Evolutionary conservation across 495 filamentous ascomycete species (phyloP).

Genomic region (Hypomontagnella monticulosa): DNA sequence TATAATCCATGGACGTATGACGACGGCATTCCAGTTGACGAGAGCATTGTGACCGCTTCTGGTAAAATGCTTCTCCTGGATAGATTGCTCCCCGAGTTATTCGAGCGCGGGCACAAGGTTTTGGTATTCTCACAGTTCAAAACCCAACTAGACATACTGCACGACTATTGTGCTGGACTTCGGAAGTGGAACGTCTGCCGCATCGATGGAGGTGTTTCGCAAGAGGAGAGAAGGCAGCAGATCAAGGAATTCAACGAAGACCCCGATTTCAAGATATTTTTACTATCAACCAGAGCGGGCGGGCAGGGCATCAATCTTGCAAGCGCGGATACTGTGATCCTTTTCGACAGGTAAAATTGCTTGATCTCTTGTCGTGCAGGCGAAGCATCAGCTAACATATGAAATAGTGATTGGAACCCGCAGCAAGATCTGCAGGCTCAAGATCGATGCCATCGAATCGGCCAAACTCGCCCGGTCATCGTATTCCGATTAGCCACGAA

Average conservation of each 20-base stretch:
- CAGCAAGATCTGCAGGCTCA: constrained; percentile 97
- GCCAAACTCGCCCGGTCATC: constrained; percentile 89
- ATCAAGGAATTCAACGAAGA: constrained; percentile 87
- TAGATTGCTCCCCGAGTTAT: constrained; percentile 78
- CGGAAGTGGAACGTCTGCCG: constrained; percentile 83
- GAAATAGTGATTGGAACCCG: constrained; percentile 87
- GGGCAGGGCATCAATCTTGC: constrained; percentile 98
- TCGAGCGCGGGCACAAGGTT: constrained; percentile 83
- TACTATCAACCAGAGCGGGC: constrained; percentile 89
- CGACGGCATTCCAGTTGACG: constrained; percentile 67
- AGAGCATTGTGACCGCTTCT: constrained; percentile 81
- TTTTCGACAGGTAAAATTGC: constrained; percentile 74
- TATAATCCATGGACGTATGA: constrained; percentile 83
- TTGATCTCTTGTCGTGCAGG: neutral
- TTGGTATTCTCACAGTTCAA: constrained; percentile 98
- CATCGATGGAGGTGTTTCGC: constrained; percentile 89
- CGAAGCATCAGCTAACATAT: neutral
- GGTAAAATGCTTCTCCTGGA: constrained; percentile 97
- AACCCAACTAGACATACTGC: constrained; percentile 88
- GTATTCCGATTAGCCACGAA: constrained; percentile 96
- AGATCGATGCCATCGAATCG: constrained; percentile 93
- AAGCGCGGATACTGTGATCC: constrained; percentile 94
- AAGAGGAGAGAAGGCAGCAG: constrained; percentile 79
- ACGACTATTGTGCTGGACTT: constrained; percentile 80
- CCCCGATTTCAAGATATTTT: constrained; percentile 76